Percentiles rank a stretch among this genome's conserved stretches.
Conservation (phyloP, 768 basidiomycete species). For the Lactarius hengduanensis region DNA sequence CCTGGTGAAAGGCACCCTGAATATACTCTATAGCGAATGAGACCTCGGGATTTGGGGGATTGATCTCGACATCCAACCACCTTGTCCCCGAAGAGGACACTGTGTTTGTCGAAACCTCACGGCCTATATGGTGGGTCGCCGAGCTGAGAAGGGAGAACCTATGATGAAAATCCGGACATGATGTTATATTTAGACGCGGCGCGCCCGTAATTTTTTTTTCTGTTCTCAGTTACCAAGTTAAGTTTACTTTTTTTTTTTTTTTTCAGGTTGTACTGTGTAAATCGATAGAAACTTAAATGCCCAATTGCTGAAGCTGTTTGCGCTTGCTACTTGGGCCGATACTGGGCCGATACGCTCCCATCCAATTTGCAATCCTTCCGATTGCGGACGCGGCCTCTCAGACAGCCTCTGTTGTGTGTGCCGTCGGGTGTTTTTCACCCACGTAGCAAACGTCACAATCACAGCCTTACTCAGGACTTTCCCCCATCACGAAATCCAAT, state of each 20-base stretch:
- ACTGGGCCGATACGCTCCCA: neutral
- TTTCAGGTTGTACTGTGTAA: neutral
- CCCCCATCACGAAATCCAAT: constrained; percentile 42
- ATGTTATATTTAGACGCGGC: neutral
- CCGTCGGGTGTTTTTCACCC: constrained; percentile 12
- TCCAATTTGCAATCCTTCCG: neutral
- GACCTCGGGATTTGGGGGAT: constrained; percentile 76
- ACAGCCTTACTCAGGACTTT: constrained; percentile 16
- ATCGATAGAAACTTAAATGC: neutral
- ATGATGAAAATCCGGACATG: constrained; percentile 1
- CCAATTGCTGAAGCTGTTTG: neutral
- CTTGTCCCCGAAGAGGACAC: constrained; percentile 61
- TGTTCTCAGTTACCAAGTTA: neutral
- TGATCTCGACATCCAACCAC: constrained; percentile 94
- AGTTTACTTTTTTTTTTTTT: neutral
- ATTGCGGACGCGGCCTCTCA: neutral
- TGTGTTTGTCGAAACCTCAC: constrained; percentile 74
- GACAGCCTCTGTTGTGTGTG: constrained; percentile 1
- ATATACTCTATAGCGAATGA: constrained; percentile 45
- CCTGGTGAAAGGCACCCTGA: neutral
- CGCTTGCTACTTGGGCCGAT: neutral
- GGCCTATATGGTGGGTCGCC: constrained; percentile 88
- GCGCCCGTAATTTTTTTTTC: neutral
- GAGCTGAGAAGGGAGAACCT: constrained; percentile 45
- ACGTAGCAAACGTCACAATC: constrained; percentile 23